These are phyloP conservation scores for Trichoderma semiorbis DNA, from an alignment of 2,329 filamentous ascomycete species.

Conservation along the genomic window DNA sequence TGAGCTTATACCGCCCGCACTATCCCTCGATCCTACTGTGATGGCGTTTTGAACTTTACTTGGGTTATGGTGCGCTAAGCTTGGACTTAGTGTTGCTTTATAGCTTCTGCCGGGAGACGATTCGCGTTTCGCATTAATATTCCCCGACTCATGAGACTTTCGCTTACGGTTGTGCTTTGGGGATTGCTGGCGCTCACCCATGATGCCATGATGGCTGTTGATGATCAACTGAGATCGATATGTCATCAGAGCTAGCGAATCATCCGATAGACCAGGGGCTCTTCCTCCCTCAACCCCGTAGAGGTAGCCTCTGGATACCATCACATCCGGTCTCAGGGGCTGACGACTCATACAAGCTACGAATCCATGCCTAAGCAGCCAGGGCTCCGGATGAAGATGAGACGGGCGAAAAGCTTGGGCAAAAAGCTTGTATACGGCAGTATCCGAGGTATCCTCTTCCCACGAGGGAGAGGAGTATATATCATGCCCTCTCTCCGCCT, in stretches of 20 bases:
- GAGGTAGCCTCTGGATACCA: conserved; percentile 9
- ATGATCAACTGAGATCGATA: background rate
- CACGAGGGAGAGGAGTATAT: background rate
- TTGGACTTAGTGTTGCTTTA: background rate
- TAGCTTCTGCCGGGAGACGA: background rate
- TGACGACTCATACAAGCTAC: background rate
- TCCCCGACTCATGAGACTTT: background rate
- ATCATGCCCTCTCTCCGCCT: background rate
- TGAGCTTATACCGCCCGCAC: background rate
- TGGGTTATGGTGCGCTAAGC: background rate
- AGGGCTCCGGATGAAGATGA: background rate
- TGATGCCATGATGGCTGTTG: background rate
- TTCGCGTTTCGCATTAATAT: background rate
- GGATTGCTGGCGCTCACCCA: background rate
- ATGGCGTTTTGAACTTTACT: background rate
- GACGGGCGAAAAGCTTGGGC: background rate
- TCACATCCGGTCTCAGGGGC: conserved; percentile 23
- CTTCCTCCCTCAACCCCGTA: background rate
- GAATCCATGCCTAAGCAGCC: background rate
- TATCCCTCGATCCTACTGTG: background rate
- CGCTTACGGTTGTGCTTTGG: background rate
- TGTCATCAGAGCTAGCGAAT: background rate
- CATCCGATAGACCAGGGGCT: background rate
- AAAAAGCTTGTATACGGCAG: conserved; percentile 4
- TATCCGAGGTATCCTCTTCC: conserved; percentile 1